Evolutionary conservation across 495 filamentous ascomycete genomes (phyloP).

Genomic region (Hypoxylon fuscum): DNA sequence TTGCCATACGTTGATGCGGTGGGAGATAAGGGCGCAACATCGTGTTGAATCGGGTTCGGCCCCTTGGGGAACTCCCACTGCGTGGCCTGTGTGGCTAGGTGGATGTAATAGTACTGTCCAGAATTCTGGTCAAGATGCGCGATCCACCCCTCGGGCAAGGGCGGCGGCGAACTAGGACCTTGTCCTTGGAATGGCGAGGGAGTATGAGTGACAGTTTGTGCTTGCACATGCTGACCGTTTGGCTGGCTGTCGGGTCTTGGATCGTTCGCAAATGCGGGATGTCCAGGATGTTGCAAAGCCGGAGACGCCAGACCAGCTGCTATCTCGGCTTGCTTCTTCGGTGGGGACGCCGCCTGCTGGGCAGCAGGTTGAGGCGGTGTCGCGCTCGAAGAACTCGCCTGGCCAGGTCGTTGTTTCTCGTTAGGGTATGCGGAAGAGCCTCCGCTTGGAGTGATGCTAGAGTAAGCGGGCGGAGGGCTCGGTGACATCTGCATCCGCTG

Average conservation of each 20-base stretch:
- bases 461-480: constrained; percentile 92
- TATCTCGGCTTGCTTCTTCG: constrained; percentile 56
- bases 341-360: constrained; percentile 55
- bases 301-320: constrained; percentile 54
- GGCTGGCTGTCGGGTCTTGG: constrained; percentile 55
- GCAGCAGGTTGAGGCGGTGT: constrained; percentile 44
- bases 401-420: constrained; percentile 71
- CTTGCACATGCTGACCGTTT: constrained; percentile 55
- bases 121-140: constrained; percentile 94
- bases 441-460: constrained; percentile 70
- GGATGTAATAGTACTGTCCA: constrained; percentile 99
- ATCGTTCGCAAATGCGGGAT: constrained; percentile 92
- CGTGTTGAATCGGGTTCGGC: constrained; percentile 82
- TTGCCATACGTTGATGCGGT: constrained; percentile 81
- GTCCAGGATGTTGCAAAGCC: constrained; percentile 63
- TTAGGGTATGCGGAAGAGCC: constrained; percentile 69
- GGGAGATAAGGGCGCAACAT: constrained; percentile 80
- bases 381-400: constrained; percentile 50
- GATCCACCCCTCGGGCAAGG: constrained; percentile 97
- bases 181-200: constrained; percentile 61
- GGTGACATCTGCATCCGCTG: constrained; percentile 83
- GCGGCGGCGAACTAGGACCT: constrained; percentile 83
- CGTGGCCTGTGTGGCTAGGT: constrained; percentile 92
- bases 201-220: constrained; percentile 55
- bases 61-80: constrained; percentile 99